phyloP scores from a whole-genome alignment of 1,139 yeast species.

The Zygosaccharomyces pseudobailii region DNA sequence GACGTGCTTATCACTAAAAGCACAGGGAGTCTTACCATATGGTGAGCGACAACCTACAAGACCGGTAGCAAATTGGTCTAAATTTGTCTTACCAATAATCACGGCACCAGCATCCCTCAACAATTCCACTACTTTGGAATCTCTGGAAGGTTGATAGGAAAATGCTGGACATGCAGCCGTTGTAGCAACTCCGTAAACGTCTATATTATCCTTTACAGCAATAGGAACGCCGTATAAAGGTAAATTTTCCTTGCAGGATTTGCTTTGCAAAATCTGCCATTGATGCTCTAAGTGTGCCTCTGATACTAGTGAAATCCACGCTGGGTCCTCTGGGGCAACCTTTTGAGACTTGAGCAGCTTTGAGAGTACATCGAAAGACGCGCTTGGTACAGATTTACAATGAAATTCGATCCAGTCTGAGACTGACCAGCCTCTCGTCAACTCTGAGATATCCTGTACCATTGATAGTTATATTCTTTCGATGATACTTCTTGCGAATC shows the following conservation, averaged over 20 bases:
- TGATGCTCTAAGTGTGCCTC: conserved; percentile 61
- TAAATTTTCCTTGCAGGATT: conserved; percentile 44
- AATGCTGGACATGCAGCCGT: conserved; percentile 95
- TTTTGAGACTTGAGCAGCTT: conserved; percentile 47
- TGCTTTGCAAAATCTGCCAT: conserved; percentile 70
- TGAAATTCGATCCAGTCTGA: conserved; percentile 72
- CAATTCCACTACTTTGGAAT: conserved; percentile 66
- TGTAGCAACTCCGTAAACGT: conserved; percentile 72
- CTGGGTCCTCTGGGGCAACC: conserved; percentile 58
- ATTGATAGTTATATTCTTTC: neutral
- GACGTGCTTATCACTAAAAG: conserved; percentile 71
- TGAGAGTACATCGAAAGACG: conserved; percentile 50
- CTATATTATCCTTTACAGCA: conserved; percentile 93
- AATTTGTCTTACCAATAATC: conserved; percentile 83
- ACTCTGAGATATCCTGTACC: conserved; percentile 3
- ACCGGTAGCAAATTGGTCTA: conserved; percentile 97
- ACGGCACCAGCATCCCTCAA: conserved; percentile 85
- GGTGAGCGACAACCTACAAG: conserved; percentile 93
- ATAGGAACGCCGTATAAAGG: conserved; percentile 81
- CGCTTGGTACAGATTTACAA: conserved; percentile 53
- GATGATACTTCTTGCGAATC: neutral
- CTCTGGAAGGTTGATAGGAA: conserved; percentile 59
- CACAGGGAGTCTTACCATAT: conserved; percentile 79
- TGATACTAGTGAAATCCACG: conserved; percentile 81
- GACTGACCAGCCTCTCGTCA: conserved; percentile 52